These are phyloP conservation scores for Aspergillus sp. DNA, from an alignment of 2,329 filamentous ascomycete species.

Conservation along the genomic window DNA sequence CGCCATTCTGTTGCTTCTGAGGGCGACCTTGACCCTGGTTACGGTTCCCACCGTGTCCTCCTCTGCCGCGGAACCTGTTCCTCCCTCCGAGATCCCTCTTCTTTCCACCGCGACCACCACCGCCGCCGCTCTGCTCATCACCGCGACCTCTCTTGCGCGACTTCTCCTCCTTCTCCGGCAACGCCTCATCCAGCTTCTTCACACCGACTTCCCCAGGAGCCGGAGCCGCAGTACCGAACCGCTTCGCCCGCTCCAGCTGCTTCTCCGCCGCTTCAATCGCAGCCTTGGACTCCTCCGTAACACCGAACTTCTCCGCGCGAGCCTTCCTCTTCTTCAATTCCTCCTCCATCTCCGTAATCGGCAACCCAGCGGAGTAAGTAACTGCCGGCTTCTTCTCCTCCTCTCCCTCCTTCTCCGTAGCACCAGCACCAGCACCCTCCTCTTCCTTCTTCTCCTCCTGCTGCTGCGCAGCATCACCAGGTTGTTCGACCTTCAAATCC, in stretches of 20 bases:
- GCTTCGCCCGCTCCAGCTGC: conserved; percentile 49
- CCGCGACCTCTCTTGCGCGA: conserved; percentile 45
- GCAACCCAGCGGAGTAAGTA: conserved; percentile 46
- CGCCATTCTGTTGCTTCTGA: conserved; percentile 20
- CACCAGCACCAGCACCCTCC: conserved; percentile 34
- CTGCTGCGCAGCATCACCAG: conserved; percentile 18
- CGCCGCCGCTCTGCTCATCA: conserved; percentile 33
- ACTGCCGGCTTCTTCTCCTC: conserved; percentile 37
- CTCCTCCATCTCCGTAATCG: conserved; percentile 47
- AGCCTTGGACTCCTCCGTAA: conserved; percentile 43
- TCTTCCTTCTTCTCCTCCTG: conserved; percentile 25
- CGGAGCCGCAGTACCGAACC: conserved; percentile 42
- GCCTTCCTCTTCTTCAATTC: conserved; percentile 52
- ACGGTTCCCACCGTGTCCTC: conserved; percentile 23
- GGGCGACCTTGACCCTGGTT: conserved; percentile 25
- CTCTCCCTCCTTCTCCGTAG: conserved; percentile 13
- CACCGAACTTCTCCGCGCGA: conserved; percentile 53
- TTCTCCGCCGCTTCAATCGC: conserved; percentile 47
- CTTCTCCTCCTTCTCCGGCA: conserved; percentile 46
- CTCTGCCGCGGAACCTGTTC: conserved; percentile 30
- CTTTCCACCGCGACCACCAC: conserved; percentile 43
- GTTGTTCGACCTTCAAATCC: conserved; percentile 36
- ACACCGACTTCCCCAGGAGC: conserved; percentile 27
- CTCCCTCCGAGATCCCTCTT: conserved; percentile 41
- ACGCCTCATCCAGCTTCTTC: conserved; percentile 50